Evolutionary conservation across 2,329 filamentous ascomycete genomes (phyloP), one percentile per base, ranked within the genome.

Genomic region (Penicillium thymicola): DNA sequence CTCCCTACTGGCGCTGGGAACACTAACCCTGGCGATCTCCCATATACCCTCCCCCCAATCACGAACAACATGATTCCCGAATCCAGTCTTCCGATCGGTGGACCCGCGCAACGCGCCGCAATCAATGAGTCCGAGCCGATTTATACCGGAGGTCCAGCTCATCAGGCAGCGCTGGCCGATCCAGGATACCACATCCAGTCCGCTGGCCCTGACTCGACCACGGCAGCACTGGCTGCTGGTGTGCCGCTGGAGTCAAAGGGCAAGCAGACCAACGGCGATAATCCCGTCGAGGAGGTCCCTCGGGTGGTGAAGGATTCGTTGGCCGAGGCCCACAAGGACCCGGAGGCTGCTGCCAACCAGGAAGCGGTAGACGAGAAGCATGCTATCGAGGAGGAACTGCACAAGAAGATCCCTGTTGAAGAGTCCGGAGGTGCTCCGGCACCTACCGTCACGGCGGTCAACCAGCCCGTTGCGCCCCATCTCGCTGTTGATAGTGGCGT

Each of bases 281-380:
- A 52, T 7, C 64, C 66, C 4, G 69, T 60, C 6, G 55, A 65
- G 4, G 68, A 71, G 13, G 76, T 79, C 4, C 79, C 79, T 0
- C 70, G 74, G 30, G 65, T 76, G 9, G 79, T 81, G 47, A 75
- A 73, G 64, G 70, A 78, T 32, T 80, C 78, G 2, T 69, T 80
- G 5, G 66, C 70, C 18, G 66, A 77, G 51, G 82, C 88, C 23
- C 82, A 84, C 53, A 72, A 81, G 66, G 79, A 78, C 59, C 87
- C 89, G 9, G 90, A 94, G 75, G 90, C 90, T 34, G 84, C 88
- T 36, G 82, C 83, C 54, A 88, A 86, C 72, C 78, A 84, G 2
- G 80, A 81, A 54, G 88, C 86, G 18, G 89, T 94, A 7, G 76
- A 82, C 60, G 89, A 92, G 65, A 94, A 94, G 83, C 85, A 84